Conservation (phyloP, 75 land plant species). For the Pinus albicaulis region DNA sequence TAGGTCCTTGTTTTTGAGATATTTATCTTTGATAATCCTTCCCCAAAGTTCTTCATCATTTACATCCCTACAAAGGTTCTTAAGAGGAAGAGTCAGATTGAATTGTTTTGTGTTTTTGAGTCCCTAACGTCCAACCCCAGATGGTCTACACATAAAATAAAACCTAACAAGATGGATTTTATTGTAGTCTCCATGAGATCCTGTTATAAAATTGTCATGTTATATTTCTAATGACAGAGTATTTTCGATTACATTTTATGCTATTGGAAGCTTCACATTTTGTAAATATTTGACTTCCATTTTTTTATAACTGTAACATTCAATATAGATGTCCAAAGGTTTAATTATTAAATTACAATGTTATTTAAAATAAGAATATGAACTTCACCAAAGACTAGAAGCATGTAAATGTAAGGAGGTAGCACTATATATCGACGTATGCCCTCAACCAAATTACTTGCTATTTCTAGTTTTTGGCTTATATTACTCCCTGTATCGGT, state of each 20-base stretch:
- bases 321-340: too few relatives aligned
- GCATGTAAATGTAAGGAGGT: constrained; percentile 26
- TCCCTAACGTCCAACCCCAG: too few relatives aligned
- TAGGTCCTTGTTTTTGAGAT: too few relatives aligned
- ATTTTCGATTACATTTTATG: constrained; percentile 32
- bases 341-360: background rate
- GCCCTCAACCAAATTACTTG: background rate
- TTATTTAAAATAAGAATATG: background rate
- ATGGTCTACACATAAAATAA: too few relatives aligned
- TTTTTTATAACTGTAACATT: constrained; percentile 17
- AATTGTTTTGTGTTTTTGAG: too few relatives aligned
- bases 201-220: constrained; percentile 30
- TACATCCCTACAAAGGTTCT: too few relatives aligned
- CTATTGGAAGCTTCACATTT: constrained; percentile 32
- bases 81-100: too few relatives aligned
- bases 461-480: background rate
- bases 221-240: constrained; percentile 49
- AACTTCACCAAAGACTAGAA: background rate
- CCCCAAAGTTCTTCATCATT: too few relatives aligned
- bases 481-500: too few relatives aligned
- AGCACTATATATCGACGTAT: constrained; percentile 22
- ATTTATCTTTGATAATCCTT: too few relatives aligned
- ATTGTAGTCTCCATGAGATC: too few relatives aligned
- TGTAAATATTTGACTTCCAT: constrained; percentile 35
- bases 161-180: too few relatives aligned